phyloP scores from a whole-genome alignment of 352 stramenopile species.

The Globisporangium abappressorium region DNA sequence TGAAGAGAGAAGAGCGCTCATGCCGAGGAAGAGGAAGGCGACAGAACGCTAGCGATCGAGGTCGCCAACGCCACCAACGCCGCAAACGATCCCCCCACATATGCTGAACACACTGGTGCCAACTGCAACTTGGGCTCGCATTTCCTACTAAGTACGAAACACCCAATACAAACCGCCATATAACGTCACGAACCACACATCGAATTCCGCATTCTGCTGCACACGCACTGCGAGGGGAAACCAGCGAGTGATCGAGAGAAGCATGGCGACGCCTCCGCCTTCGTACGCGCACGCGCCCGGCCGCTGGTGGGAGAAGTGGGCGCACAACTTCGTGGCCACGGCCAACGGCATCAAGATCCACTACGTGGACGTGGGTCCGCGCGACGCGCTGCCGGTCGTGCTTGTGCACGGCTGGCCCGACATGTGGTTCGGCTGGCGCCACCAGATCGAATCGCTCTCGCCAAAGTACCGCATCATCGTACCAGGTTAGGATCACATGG shows the following conservation, averaged over 20 bases:
- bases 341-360: slow-evolving; percentile 37
- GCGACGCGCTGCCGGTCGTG: slow-evolving; percentile 46
- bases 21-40: no score
- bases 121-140: slow-evolving; percentile 2
- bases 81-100: no score
- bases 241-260: background rate
- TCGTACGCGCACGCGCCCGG: slow-evolving; percentile 14
- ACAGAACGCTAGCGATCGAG: no score
- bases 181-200: background rate
- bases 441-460: slow-evolving; percentile 56
- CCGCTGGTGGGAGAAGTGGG: slow-evolving; percentile 29
- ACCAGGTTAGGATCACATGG: slow-evolving; percentile 21
- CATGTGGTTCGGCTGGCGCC: slow-evolving; percentile 72
- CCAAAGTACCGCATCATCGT: slow-evolving; percentile 54
- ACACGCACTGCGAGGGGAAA: background rate
- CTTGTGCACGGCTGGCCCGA: slow-evolving; percentile 77
- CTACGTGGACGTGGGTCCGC: slow-evolving; percentile 56
- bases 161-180: background rate
- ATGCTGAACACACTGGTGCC: no score
- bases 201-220: background rate
- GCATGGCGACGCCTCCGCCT: slow-evolving; percentile 5
- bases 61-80: no score
- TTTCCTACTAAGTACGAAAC: background rate
- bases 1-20: no score
- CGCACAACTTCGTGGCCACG: slow-evolving; percentile 32